phyloP scores from a whole-genome alignment of 441 rosid genomes.

The Omphalea diandra region DNA sequence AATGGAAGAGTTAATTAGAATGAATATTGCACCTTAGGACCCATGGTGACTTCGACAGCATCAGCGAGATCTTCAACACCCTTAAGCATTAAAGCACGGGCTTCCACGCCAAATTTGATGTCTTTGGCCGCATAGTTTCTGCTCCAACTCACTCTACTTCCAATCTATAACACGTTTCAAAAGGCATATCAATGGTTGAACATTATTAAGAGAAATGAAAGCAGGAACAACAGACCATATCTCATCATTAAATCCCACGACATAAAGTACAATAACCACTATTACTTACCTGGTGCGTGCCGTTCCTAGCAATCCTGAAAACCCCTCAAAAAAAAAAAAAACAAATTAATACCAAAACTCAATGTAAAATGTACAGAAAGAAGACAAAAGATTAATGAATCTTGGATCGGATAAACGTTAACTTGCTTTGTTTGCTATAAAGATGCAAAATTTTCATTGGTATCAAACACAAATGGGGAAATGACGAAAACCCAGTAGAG shows the following conservation, averaged over 20 bases:
- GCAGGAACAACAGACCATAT: too few species aligned
- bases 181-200: too few species aligned
- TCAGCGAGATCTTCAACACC: slow-evolving; percentile 92
- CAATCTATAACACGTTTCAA: slow-evolving; percentile 44
- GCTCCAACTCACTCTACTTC: slow-evolving; percentile 56
- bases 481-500: neutral
- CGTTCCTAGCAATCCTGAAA: slow-evolving; percentile 51
- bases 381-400: too few species aligned
- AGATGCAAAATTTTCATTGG: neutral
- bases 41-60: slow-evolving; percentile 90
- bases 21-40: slow-evolving; percentile 63
- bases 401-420: neutral
- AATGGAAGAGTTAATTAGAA: too few species aligned
- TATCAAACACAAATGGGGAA: neutral
- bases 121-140: slow-evolving; percentile 83
- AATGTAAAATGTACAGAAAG: too few species aligned
- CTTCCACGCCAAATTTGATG: slow-evolving; percentile 80
- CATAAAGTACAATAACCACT: too few species aligned
- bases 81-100: slow-evolving; percentile 79
- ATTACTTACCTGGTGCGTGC: slow-evolving; percentile 46
- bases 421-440: neutral
- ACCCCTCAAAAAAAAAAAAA: neutral
- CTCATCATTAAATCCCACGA: too few species aligned
- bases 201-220: too few species aligned
- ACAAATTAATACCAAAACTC: neutral